These are phyloP conservation scores for Aaosphaeria arxii DNA, from an alignment of 2,329 filamentous ascomycete genomes.

Conservation along the genomic window DNA sequence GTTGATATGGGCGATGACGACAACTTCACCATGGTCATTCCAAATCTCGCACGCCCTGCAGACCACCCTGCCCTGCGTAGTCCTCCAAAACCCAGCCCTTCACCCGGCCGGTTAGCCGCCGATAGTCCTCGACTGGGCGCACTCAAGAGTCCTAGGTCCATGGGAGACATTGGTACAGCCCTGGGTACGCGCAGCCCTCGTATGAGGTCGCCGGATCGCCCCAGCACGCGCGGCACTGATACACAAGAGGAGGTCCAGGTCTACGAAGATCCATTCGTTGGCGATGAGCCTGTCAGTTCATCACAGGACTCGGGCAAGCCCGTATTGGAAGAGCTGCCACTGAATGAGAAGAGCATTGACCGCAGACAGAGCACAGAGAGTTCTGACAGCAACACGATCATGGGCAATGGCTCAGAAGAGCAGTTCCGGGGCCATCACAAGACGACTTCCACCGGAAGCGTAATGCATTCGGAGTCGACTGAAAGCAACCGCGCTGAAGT, in stretches of 20 bases:
- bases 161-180: slow-evolving; percentile 20
- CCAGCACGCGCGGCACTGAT: slow-evolving; percentile 28
- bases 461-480: slow-evolving; percentile 27
- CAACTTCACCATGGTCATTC: slow-evolving; percentile 52
- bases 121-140: slow-evolving; percentile 24
- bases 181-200: slow-evolving; percentile 24
- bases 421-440: slow-evolving; percentile 32
- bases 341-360: slow-evolving; percentile 45
- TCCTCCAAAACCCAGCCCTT: slow-evolving; percentile 26
- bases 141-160: slow-evolving; percentile 28
- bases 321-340: slow-evolving; percentile 50
- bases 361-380: slow-evolving; percentile 29
- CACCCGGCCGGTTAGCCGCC: slow-evolving; percentile 21
- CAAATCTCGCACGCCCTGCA: slow-evolving; percentile 32
- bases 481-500: slow-evolving; percentile 38
- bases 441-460: slow-evolving; percentile 35
- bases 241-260: slow-evolving; percentile 46
- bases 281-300: slow-evolving; percentile 25
- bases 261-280: slow-evolving; percentile 53
- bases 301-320: slow-evolving; percentile 37
- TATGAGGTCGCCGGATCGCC: slow-evolving; percentile 31
- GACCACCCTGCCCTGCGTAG: slow-evolving; percentile 27
- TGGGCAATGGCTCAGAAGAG: slow-evolving; percentile 23
- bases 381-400: slow-evolving; percentile 21
- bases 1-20: slow-evolving; percentile 42